Evolutionary conservation across 2,329 filamentous ascomycete genomes (phyloP).

Genomic region (Colletotrichum horii): DNA sequence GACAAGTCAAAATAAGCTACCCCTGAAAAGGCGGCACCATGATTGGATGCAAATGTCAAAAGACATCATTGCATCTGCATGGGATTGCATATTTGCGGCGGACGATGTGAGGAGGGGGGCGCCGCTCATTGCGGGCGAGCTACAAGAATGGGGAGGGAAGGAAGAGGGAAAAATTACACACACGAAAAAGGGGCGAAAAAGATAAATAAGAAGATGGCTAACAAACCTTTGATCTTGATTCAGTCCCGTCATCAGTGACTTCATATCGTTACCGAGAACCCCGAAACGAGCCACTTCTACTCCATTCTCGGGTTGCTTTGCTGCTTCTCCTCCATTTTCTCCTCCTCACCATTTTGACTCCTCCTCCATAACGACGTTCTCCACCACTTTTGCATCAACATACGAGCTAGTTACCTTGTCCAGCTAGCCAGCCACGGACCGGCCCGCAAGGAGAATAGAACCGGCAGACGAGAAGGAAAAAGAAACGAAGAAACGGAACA

Average conservation of each 20-base stretch:
- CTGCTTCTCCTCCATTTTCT: not conserved
- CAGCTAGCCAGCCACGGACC: slow-evolving; percentile 12
- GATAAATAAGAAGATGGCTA: slow-evolving; percentile 22
- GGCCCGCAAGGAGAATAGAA: slow-evolving; percentile 3
- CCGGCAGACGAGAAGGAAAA: not conserved
- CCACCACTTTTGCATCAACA: slow-evolving; percentile 2
- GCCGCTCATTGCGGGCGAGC: not conserved
- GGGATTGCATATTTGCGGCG: slow-evolving; percentile 15
- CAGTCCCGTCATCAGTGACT: slow-evolving; percentile 14
- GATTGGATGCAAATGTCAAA: slow-evolving; percentile 14
- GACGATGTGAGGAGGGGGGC: not conserved
- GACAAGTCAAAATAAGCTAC: not conserved
- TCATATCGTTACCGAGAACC: slow-evolving; percentile 13
- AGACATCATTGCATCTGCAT: slow-evolving; percentile 13
- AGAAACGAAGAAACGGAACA: not conserved
- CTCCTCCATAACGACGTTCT: slow-evolving; percentile 5
- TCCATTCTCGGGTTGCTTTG: slow-evolving; percentile 6
- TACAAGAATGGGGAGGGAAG: not conserved
- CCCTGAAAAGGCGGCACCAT: slow-evolving; percentile 8
- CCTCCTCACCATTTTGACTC: not conserved
- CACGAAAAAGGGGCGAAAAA: not conserved
- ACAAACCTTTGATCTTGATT: slow-evolving; percentile 15
- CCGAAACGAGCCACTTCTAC: slow-evolving; percentile 19
- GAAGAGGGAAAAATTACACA: not conserved
- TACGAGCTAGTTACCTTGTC: not conserved